Percentiles rank a stretch among this genome's conserved stretches.
Evolutionary conservation across 2,329 filamentous ascomycete genomes (phyloP).

Genomic region (Didymella pinodella): DNA sequence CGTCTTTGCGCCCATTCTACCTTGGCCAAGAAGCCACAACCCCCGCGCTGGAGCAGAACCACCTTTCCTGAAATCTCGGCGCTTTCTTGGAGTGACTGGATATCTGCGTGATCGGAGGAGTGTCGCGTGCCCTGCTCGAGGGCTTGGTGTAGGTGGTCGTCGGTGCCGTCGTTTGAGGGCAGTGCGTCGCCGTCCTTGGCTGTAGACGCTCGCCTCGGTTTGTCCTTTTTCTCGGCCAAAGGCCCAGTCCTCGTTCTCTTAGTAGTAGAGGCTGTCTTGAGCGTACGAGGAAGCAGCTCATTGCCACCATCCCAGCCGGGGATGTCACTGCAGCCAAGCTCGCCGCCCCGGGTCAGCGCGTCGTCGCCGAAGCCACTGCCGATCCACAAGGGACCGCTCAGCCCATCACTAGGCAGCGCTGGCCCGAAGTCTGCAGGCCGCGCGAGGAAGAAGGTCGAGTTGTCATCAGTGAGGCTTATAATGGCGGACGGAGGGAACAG

Average conservation of each 20-base stretch:
- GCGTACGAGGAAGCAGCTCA: conserved; percentile 20
- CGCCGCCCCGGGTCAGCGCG: conserved; percentile 71
- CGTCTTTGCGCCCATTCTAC: conserved; percentile 95
- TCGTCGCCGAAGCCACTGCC: conserved; percentile 91
- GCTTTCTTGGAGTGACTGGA: conserved; percentile 87
- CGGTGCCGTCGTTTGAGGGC: conserved; percentile 73
- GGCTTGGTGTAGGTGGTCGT: conserved; percentile 76
- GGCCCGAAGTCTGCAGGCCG: conserved; percentile 94
- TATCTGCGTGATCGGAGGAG: conserved; percentile 73
- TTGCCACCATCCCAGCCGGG: conserved; percentile 78
- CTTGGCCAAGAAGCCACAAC: conserved; percentile 96
- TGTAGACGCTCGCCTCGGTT: conserved; percentile 9
- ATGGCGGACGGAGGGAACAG: conserved; percentile 95
- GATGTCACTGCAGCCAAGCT: conserved; percentile 94
- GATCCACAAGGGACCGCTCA: conserved; percentile 92
- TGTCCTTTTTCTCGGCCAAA: conserved; percentile 19
- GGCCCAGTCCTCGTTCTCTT: conserved; percentile 19
- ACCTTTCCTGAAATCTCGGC: conserved; percentile 95
- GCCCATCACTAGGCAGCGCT: conserved; percentile 73
- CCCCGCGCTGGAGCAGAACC: conserved; percentile 87
- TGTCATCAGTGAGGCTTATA: conserved; percentile 96
- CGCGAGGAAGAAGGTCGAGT: conserved; percentile 95
- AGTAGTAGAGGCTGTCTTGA: conserved; percentile 11
- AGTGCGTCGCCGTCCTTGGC: conserved; percentile 1
- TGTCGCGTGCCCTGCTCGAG: conserved; percentile 37